Conservation (phyloP, 2,329 filamentous ascomycete genomes). For the Cryphonectria parasitica region DNA sequence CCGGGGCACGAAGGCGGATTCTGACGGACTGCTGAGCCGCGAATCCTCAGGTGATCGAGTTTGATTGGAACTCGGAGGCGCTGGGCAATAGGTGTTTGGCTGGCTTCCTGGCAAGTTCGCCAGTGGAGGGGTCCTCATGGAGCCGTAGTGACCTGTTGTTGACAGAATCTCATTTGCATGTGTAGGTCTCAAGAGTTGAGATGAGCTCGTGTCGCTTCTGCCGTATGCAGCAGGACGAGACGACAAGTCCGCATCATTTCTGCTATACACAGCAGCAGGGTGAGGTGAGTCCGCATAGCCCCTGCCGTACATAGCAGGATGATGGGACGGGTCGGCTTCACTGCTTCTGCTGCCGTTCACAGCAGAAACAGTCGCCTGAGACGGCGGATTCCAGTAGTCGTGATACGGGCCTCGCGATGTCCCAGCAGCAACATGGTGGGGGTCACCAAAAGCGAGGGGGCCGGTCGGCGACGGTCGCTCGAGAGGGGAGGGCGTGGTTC, state of each 20-base stretch:
- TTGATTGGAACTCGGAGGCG: not conserved
- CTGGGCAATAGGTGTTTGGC: not conserved
- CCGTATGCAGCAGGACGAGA: not conserved
- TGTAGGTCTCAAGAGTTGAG: not conserved
- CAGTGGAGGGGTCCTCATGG: constrained; percentile 3
- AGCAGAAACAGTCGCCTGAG: not conserved
- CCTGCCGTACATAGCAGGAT: not conserved
- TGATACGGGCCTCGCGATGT: not conserved
- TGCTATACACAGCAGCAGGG: not conserved
- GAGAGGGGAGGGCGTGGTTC: constrained; percentile 32
- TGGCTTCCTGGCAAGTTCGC: not conserved
- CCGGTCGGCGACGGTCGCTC: constrained; percentile 31
- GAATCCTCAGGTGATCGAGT: not conserved
- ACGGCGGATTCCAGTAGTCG: constrained; percentile 9
- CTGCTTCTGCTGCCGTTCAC: constrained; percentile 1
- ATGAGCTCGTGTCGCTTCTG: not conserved
- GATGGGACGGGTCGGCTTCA: not conserved
- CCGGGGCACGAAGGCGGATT: constrained; percentile 9
- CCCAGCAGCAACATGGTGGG: constrained; percentile 8
- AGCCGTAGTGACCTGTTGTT: constrained; percentile 4
- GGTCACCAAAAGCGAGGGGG: constrained; percentile 17
- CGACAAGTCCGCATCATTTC: not conserved
- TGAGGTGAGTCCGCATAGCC: not conserved
- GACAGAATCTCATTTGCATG: not conserved
- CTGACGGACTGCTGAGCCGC: constrained; percentile 9